Percentiles rank a stretch among this genome's conserved stretches.
These are phyloP conservation scores for Saccharomycopsis fermentans DNA, from an alignment of 805 yeast species.

Conservation along the genomic window DNA sequence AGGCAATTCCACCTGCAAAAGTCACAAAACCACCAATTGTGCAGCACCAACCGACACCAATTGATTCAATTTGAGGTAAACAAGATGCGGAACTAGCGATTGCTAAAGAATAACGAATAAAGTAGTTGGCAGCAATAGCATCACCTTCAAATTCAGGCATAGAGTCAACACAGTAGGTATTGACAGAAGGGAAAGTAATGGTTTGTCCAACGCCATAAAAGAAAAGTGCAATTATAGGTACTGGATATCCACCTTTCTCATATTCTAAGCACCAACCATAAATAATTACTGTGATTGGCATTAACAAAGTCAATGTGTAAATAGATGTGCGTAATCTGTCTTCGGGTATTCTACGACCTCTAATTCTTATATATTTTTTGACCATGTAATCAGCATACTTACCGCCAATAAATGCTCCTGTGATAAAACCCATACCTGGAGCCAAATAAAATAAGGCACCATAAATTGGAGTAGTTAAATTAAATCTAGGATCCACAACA, in stretches of 20 bases:
- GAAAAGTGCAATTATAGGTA: constrained; percentile 42
- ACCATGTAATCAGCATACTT: constrained; percentile 41
- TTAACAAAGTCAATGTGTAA: constrained; percentile 32
- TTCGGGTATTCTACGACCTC: constrained; percentile 41
- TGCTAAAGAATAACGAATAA: constrained; percentile 39
- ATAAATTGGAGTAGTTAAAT: constrained; percentile 36
- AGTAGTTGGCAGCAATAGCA: constrained; percentile 46
- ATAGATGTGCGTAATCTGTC: constrained; percentile 37
- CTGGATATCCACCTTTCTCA: constrained; percentile 43
- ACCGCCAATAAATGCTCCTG: constrained; percentile 45
- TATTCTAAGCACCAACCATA: constrained; percentile 47
- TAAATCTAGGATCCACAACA: constrained; percentile 46
- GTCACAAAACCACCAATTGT: constrained; percentile 38
- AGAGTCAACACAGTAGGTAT: constrained; percentile 50
- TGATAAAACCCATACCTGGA: constrained; percentile 45
- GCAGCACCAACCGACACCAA: constrained; percentile 50
- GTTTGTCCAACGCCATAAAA: constrained; percentile 42
- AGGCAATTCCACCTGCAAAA: constrained; percentile 29
- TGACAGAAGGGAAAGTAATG: constrained; percentile 39
- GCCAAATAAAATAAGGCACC: constrained; percentile 46
- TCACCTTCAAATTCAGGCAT: constrained; percentile 46
- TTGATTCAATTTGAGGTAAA: constrained; percentile 33
- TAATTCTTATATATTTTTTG: constrained; percentile 30
- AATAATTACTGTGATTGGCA: constrained; percentile 36
- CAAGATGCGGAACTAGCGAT: constrained; percentile 43